Conservation (phyloP, 192 early-diverging fungal genomes). For the Funneliformis geosporum region DNA sequence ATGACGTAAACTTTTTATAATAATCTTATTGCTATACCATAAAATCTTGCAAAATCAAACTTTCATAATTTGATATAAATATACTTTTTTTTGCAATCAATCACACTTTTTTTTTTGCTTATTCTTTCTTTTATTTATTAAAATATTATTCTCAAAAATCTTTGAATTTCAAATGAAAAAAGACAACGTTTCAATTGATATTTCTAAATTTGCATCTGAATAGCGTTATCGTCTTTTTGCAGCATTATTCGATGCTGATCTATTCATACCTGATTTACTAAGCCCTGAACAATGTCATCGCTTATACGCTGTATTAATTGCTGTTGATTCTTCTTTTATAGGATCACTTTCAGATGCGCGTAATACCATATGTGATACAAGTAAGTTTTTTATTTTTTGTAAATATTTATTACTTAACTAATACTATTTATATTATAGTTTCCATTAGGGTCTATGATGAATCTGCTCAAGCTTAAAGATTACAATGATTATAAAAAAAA, state of each 20-base stretch:
- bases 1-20: no score
- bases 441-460: not conserved
- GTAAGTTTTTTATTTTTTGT: not conserved
- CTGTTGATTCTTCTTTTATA: not conserved
- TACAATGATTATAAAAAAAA: not conserved
- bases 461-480: not conserved
- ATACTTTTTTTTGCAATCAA: no score
- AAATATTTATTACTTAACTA: no score
- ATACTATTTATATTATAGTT: not conserved
- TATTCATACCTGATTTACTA: not conserved
- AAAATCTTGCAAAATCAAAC: no score
- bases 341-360: not conserved
- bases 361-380: not conserved
- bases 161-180: no score
- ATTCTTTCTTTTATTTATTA: no score
- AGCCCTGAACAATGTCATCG: not conserved
- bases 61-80: no score
- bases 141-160: no score
- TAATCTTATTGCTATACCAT: no score
- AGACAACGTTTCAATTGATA: not conserved
- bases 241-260: not conserved
- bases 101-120: no score
- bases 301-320: not conserved
- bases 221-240: not conserved
- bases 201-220: not conserved